These are phyloP conservation scores for Oenanthe javanica DNA, from an alignment of 140 eudicot genomes.

Conservation along the genomic window DNA sequence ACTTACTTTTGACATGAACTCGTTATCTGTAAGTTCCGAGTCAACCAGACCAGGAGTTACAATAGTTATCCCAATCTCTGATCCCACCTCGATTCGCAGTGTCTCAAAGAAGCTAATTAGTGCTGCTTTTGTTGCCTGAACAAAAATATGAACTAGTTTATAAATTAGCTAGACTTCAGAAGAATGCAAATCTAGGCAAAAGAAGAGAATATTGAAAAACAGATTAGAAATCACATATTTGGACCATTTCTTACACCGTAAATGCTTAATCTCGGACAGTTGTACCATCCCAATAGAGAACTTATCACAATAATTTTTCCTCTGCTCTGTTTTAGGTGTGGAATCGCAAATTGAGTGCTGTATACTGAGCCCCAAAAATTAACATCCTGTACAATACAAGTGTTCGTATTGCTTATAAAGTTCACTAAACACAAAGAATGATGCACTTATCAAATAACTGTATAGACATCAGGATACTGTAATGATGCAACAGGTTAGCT, in stretches of 20 bases:
- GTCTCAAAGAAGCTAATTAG: conserved; percentile 63
- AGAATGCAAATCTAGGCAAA: background rate
- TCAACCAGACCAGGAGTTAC: conserved; percentile 47
- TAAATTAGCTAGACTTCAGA: background rate
- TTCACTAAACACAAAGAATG: background rate
- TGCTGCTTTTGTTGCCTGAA: conserved; percentile 70
- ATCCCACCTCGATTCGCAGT: conserved; percentile 46
- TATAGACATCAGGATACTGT: background rate
- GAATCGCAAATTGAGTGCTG: conserved; percentile 41
- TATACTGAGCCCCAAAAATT: conserved; percentile 71
- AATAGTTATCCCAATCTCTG: conserved; percentile 47
- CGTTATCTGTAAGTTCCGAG: conserved; percentile 31
- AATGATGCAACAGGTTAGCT: background rate
- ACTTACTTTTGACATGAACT: conserved; percentile 21
- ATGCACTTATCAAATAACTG: background rate
- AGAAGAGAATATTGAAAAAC: background rate
- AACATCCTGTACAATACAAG: conserved; percentile 28
- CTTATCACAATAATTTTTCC: conserved; percentile 50
- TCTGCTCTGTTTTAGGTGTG: conserved; percentile 39
- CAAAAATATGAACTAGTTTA: background rate
- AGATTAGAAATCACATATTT: background rate
- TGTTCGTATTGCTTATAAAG: background rate
- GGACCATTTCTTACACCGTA: conserved; percentile 21
- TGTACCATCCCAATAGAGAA: conserved; percentile 43
- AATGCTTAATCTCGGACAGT: conserved; percentile 44